Evolutionary conservation across 441 rosid species (phyloP), one percentile per base, ranked within the genome.

Genomic region (Erysimum cheiri): DNA sequence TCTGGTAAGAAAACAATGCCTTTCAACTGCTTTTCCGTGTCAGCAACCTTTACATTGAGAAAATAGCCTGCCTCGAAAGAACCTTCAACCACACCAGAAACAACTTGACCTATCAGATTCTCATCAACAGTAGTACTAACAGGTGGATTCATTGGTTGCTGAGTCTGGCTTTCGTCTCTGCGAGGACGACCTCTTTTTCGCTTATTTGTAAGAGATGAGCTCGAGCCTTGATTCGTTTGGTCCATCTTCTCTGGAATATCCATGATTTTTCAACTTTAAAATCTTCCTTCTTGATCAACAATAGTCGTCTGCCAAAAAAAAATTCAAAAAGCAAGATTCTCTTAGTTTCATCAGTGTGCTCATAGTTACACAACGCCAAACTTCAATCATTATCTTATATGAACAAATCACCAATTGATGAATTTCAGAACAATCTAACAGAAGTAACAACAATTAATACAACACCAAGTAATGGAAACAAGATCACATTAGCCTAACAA

Each of bases 41-140:
- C 87, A 32, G 80, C 86, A 43, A 87, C 86, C 69, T 80, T 89
- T 9, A 91, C 96, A 56, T 73, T 81, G 55, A 93, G 83, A 63
- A 93, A 80, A 77, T 91, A 91, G 35, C 95, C 96, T 9, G 87
- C 97, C 71, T 88, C 96, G 76, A 93, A 93, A 54, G 85, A 78
- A 58, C 89, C 96, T 73, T 89, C 98, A 56, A 93, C 84, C 26
- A 91, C 84, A 44, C 96, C 98, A 73, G 85, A 80, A 67, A 93
- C 88, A 35, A 74, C 76, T 72, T 80, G 87, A 53, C 98, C 98
- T 39, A 87, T 77, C 92, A 88, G 72, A 75, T 74, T 69, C 15
- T 70, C 78, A 56, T 54, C 77, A 73, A 62, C 53, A 43, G 14
- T 61, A 13, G 70, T 35, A 41, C 9, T 41, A 41, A 58, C 31